Base-by-base conservation (phyloP, 345 rosid species). In the Eucalyptus regnans region DNA sequence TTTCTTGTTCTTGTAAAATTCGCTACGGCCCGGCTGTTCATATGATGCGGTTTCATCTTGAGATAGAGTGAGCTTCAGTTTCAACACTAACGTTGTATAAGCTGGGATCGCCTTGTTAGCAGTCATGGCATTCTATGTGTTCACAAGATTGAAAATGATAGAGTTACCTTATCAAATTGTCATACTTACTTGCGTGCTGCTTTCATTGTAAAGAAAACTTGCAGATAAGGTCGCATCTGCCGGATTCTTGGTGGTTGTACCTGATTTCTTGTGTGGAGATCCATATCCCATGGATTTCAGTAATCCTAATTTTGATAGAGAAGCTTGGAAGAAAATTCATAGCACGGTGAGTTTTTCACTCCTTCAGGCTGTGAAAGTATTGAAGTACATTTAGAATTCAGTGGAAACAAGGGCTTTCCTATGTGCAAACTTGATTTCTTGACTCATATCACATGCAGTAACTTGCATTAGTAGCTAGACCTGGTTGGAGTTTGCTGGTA, bases 191-290 rank as follows among this genome's bases (percentile, higher is more conserved):
- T 15, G 76, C 2, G 20, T 9, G 29, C 86, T 29, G 50, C 27
- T 71, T 79, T n/a, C 5, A 15, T 85, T 79, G 3, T 64, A 88
- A 51, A 93, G 93, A 92, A 92, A 91, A 60, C 91, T 93, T 6
- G 93, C 93, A 12, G 93, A 93, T 87, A 91, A 91, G 83, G 88
- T 89, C 56, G 94, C 92, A 50, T 89, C 91, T 64, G 89, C 91
- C 41, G 93, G 93, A 87, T 93, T 90, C 91, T 87, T 88, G 43
- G 93, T 90, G 37, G 93, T 91, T 84, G 93, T 89, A 54, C 90
- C 90, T 18, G 90, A 89, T 60, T 89, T 89, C 90, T 81, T 89
- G 16, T 79, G 58, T 6, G 89, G 90, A 3, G 89, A 43, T 43
- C 44, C 44, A 43, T 43, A 87, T 27, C 87, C 90, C 22, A 4